A percentile compares a stretch with the other conserved stretches of the same genome.
These are phyloP conservation scores for Colletotrichum tropicicola DNA, from an alignment of 2,329 filamentous ascomycete genomes.

Conservation along the genomic window DNA sequence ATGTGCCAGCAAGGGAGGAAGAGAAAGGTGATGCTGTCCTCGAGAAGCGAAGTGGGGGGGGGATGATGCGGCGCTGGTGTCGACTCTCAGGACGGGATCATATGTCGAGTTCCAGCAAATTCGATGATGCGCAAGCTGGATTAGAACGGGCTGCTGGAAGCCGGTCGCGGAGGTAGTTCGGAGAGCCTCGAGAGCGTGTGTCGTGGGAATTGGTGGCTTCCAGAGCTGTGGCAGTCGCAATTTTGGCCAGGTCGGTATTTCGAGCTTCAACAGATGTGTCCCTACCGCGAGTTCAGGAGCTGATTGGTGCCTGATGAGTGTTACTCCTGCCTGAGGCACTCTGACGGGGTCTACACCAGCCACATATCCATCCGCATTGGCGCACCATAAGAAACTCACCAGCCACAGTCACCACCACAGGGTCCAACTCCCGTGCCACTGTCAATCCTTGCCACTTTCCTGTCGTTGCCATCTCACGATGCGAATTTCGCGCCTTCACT, in stretches of 20 bases:
- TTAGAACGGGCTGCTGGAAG: slow-evolving; percentile 25
- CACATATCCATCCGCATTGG: neutral
- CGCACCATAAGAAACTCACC: no score
- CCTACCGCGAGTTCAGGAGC: slow-evolving; percentile 29
- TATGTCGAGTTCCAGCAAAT: slow-evolving; percentile 3
- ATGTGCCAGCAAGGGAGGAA: slow-evolving; percentile 23
- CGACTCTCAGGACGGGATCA: slow-evolving; percentile 7
- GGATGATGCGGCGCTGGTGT: slow-evolving; percentile 19
- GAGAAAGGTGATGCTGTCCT: slow-evolving; percentile 19
- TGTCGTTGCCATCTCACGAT: no score
- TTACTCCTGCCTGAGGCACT: slow-evolving; percentile 29
- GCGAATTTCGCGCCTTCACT: no score
- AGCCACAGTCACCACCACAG: neutral
- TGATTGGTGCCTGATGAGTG: slow-evolving; percentile 28
- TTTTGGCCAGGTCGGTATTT: slow-evolving; percentile 31
- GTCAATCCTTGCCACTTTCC: no score
- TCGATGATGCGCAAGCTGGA: neutral
- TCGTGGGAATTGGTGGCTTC: slow-evolving; percentile 31
- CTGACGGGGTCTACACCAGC: neutral
- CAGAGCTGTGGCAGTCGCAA: slow-evolving; percentile 31
- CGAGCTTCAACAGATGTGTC: slow-evolving; percentile 34
- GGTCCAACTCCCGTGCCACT: neutral
- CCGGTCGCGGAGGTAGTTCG: slow-evolving; percentile 19
- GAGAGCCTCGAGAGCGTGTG: slow-evolving; percentile 12
- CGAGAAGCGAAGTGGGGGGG: slow-evolving; percentile 27